phyloP scores from a whole-genome alignment of 352 stramenopile species.

The Ochromonadaceae sp. region DNA sequence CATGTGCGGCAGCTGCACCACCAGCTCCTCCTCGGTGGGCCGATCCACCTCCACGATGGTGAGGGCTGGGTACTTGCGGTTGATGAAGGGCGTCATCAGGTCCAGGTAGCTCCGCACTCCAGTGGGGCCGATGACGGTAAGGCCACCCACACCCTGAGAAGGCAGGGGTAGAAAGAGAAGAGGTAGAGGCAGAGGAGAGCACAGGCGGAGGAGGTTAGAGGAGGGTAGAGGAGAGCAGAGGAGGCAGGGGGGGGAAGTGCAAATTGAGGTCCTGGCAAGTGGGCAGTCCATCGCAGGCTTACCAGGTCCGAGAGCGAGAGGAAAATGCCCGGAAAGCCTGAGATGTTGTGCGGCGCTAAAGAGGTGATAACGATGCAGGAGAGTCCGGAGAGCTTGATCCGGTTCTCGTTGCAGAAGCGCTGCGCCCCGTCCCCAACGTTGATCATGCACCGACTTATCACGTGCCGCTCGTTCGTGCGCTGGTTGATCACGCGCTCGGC shows the following conservation, averaged over 20 bases:
- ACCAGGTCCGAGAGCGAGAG: constrained; percentile 7
- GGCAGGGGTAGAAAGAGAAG: too few species aligned
- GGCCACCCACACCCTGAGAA: background rate
- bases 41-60: too few species aligned
- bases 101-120: background rate
- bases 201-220: too few species aligned
- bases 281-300: too few species aligned
- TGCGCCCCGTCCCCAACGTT: constrained; percentile 6
- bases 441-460: background rate
- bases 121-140: background rate
- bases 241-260: too few species aligned
- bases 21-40: too few species aligned
- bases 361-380: constrained; percentile 1
- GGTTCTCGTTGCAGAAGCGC: background rate
- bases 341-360: constrained; percentile 1
- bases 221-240: too few species aligned
- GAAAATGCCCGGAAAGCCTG: constrained; percentile 9
- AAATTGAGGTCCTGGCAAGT: too few species aligned
- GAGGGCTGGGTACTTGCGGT: too few species aligned
- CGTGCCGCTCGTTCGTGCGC: background rate
- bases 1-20: too few species aligned
- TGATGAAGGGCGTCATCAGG: constrained; percentile 3
- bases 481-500: background rate
- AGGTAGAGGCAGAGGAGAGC: too few species aligned
- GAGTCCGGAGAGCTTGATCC: background rate